Base-by-base conservation (phyloP, 2,329 filamentous ascomycete genomes). In the Calcarisporium arbuscula region DNA sequence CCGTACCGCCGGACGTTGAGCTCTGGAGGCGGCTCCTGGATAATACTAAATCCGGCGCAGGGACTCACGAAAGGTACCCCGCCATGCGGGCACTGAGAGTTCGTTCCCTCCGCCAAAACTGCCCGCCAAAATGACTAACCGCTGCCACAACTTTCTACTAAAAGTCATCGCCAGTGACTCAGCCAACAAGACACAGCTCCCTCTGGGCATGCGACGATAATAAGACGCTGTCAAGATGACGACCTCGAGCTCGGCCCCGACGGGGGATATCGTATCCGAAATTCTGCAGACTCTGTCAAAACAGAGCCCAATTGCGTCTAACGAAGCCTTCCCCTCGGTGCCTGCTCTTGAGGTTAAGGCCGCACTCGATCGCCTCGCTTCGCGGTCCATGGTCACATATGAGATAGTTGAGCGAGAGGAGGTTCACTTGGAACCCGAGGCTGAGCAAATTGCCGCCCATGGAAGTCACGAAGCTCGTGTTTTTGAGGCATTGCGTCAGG, bases 321-420 rank as follows among this genome's bases (percentile, higher is more conserved):
- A 68, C 52, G 75, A 85, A 51, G 71, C 72, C 52, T 89, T 89
- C 65, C 78, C 84, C 47, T 58, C 72, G 48, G 63, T 70, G 50
- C 68, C 77, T 52, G 83, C 81, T 51, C 68, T 73, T 41, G 74
- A 77, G 40, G 67, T 95, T 54, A 96, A 95, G 68, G 83, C 85
- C 44, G 85, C 87, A 19, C 72, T 96, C 44, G 92, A 96, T 65
- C 78, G 88, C 47, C 74, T 98, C 34, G 74, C 72, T 19, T 92
- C 86, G 39, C 77, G 90, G 49, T 81, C 80, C 32, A 95, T 95
- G 87, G 70, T 96, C 44, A 70, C 74, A 46, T 95, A 95, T 62
- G 79, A 94, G 50, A 82, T 85, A 30, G 72, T 87, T 41, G 88
- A 95, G 48, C 71, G 73, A 34, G 86, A 95, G 56, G 78, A 89